phyloP scores from a whole-genome alignment of 1,284 basidiomycete genomes.

The Coniferiporia sulphurascens region DNA sequence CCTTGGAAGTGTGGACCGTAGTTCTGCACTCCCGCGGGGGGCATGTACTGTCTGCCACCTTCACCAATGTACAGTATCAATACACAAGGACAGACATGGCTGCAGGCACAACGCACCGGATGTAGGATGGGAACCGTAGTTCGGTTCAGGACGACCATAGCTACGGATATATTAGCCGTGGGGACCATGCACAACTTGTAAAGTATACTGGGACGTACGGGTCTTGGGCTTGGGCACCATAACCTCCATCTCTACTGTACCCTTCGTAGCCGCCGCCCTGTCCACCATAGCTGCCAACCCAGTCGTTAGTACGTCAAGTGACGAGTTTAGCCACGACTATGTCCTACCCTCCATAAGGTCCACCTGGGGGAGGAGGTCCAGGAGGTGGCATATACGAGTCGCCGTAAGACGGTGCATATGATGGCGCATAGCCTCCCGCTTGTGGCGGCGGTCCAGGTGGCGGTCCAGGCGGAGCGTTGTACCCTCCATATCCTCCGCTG shows the following conservation, averaged over 20 bases:
- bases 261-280: constrained; percentile 19
- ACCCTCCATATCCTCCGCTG: constrained; percentile 19
- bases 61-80: not conserved
- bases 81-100: not conserved
- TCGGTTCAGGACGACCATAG: constrained; percentile 13
- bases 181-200: not conserved
- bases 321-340: too few relatives aligned
- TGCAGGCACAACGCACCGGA: constrained; percentile 16
- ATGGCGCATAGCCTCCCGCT: constrained; percentile 34
- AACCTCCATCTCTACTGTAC: not conserved
- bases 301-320: not conserved
- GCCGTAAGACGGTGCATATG: constrained; percentile 10
- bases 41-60: constrained; percentile 43
- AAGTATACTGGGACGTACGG: not conserved
- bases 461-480: constrained; percentile 17
- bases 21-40: constrained; percentile 59
- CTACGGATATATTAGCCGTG: too few relatives aligned
- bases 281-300: not conserved
- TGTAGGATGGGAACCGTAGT: constrained; percentile 16
- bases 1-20: constrained; percentile 63
- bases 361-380: constrained; percentile 9
- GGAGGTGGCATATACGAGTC: constrained; percentile 20
- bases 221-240: not conserved
- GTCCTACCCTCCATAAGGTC: not conserved
- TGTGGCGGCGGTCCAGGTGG: constrained; percentile 30